phyloP scores from a whole-genome alignment of 768 basidiomycete species.

The Rhodotorula graminis region DNA sequence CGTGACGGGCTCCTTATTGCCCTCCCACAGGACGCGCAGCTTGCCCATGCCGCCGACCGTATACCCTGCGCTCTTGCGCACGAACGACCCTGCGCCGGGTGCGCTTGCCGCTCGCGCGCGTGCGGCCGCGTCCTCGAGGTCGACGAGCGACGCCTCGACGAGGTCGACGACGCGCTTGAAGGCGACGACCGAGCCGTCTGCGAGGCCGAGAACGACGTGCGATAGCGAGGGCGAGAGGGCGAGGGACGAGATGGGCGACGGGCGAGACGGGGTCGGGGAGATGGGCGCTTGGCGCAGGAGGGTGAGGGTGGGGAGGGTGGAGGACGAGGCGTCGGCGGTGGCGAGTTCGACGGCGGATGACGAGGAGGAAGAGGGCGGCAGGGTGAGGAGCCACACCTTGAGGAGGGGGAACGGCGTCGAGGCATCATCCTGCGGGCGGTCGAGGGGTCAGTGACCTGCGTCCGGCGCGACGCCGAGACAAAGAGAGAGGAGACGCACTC shows the following conservation, averaged over 20 bases:
- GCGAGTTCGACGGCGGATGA: too few relatives aligned
- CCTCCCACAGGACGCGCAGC: slow-evolving; percentile 72
- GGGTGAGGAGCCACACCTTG: slow-evolving; percentile 84
- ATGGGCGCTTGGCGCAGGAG: slow-evolving; percentile 51
- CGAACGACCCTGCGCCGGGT: too few relatives aligned
- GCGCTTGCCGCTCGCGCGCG: slow-evolving; percentile 9
- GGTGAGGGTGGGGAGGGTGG: slow-evolving; percentile 58
- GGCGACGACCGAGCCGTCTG: slow-evolving; percentile 84
- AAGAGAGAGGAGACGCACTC: slow-evolving; percentile 54
- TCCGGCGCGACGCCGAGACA: too few relatives aligned
- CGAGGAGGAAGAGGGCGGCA: slow-evolving; percentile 50
- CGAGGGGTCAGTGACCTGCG: slow-evolving; percentile 4
- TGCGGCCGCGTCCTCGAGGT: slow-evolving; percentile 14
- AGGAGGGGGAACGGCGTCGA: slow-evolving; percentile 47
- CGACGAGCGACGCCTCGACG: slow-evolving; percentile 58
- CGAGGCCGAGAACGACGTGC: slow-evolving; percentile 87
- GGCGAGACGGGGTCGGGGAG: slow-evolving; percentile 53
- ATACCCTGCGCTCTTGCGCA: background rate
- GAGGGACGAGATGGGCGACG: slow-evolving; percentile 63
- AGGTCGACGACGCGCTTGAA: slow-evolving; percentile 90
- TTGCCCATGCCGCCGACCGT: slow-evolving; percentile 63
- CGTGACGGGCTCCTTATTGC: slow-evolving; percentile 79
- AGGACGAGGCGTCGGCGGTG: slow-evolving; percentile 51
- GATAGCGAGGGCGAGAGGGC: slow-evolving; percentile 71
- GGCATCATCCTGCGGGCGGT: slow-evolving; percentile 64